These are phyloP conservation scores for Sindora glabra DNA, from an alignment of 306 rosid genomes.

Conservation along the genomic window DNA sequence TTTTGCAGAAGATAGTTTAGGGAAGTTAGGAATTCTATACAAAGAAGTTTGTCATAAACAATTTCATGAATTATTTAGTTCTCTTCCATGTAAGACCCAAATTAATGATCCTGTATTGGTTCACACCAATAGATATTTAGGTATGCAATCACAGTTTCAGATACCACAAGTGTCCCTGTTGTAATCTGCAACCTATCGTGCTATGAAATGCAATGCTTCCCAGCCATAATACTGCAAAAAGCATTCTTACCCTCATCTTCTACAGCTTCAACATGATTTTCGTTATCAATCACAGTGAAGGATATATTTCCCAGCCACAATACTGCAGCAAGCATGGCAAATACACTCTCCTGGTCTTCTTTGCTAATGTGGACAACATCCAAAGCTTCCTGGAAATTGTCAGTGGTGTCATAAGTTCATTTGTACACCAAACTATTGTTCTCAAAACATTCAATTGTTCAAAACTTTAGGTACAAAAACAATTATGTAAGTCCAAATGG, in stretches of 20 bases:
- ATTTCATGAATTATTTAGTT: neutral
- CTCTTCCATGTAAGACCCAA: neutral
- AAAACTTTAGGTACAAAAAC: neutral
- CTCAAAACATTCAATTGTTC: neutral
- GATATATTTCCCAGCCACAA: constrained; percentile 93
- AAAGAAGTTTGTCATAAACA: neutral
- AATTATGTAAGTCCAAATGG: neutral
- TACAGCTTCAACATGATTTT: constrained; percentile 80
- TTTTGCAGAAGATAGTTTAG: neutral
- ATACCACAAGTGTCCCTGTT: neutral
- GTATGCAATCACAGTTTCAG: neutral
- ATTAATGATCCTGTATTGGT: neutral
- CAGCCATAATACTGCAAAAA: too few relatives aligned
- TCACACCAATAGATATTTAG: neutral
- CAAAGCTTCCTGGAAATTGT: constrained; percentile 73
- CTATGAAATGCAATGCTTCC: neutral
- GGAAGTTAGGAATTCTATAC: neutral
- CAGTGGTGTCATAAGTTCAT: constrained; percentile 14
- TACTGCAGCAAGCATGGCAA: constrained; percentile 99
- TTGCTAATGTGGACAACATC: constrained; percentile 86
- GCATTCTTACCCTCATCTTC: constrained; percentile 75
- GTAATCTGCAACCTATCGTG: neutral
- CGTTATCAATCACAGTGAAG: constrained; percentile 75
- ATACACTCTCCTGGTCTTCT: constrained; percentile 80
- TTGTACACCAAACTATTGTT: constrained; percentile 11